A percentile compares a stretch with the other conserved stretches of the same genome.
Conservation (phyloP, 2,329 filamentous ascomycete species). For the Aspergillus pseudotamarii region DNA sequence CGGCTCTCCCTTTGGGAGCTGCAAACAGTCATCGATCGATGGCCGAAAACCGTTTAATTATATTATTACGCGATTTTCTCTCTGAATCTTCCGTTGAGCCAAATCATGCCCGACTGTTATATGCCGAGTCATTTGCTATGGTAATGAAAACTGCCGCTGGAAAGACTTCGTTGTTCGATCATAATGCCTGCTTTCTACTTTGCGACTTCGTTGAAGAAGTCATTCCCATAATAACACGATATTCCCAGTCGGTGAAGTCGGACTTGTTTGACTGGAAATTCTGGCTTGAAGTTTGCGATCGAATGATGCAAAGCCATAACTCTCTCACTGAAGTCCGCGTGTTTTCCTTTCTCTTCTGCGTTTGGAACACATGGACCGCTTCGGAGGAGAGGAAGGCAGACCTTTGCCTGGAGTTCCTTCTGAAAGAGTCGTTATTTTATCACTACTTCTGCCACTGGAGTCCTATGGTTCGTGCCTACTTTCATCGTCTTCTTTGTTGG, state of each 20-base stretch:
- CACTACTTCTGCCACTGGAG: slow-evolving; percentile 92
- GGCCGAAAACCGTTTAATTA: slow-evolving; percentile 84
- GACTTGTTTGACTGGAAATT: slow-evolving; percentile 66
- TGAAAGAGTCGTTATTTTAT: slow-evolving; percentile 75
- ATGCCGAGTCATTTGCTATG: slow-evolving; percentile 73
- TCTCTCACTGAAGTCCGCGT: slow-evolving; percentile 87
- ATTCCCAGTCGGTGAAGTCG: slow-evolving; percentile 52
- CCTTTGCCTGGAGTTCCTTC: slow-evolving; percentile 73
- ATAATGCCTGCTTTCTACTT: slow-evolving; percentile 82
- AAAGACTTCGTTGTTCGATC: slow-evolving; percentile 77
- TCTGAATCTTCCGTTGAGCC: slow-evolving; percentile 61
- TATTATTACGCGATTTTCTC: slow-evolving; percentile 79
- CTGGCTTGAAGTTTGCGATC: slow-evolving; percentile 78
- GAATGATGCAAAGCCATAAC: slow-evolving; percentile 81
- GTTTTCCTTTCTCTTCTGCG: slow-evolving; percentile 76
- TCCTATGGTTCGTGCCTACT: slow-evolving; percentile 92
- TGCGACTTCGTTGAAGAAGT: slow-evolving; percentile 89
- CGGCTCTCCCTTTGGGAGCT: slow-evolving; percentile 65
- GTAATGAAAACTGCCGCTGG: slow-evolving; percentile 74
- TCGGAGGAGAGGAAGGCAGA: slow-evolving; percentile 68
- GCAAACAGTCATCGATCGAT: slow-evolving; percentile 76
- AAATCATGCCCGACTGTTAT: slow-evolving; percentile 64
- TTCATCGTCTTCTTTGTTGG: slow-evolving; percentile 89
- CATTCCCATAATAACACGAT: slow-evolving; percentile 67
- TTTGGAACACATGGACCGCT: slow-evolving; percentile 73